Conservation (phyloP, 305 asterid species). For the Stenogyne calaminthoides region DNA sequence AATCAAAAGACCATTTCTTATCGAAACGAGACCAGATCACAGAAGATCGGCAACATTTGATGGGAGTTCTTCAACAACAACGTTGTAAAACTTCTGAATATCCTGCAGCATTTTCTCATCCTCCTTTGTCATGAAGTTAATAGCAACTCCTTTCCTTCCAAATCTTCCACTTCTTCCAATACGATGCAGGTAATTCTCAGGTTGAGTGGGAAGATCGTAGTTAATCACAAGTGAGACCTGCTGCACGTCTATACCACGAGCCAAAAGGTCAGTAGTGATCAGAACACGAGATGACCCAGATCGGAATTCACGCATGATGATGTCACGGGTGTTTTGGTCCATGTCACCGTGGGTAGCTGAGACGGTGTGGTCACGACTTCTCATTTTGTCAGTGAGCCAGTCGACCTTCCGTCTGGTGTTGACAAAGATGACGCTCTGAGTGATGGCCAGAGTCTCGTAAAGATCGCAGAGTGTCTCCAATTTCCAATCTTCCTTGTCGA, state of each 20-base stretch:
- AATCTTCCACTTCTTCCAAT: conserved; percentile 74
- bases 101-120: conserved; percentile 66
- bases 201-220: conserved; percentile 71
- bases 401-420: conserved; percentile 79
- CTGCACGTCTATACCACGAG: conserved; percentile 73
- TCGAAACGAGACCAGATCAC: conserved; percentile 28
- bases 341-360: conserved; percentile 74
- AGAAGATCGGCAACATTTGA: conserved; percentile 67
- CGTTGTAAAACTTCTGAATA: conserved; percentile 76
- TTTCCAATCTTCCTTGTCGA: conserved; percentile 67
- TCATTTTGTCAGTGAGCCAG: conserved; percentile 76
- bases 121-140: conserved; percentile 54
- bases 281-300: conserved; percentile 70
- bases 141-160: conserved; percentile 75
- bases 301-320: conserved; percentile 76
- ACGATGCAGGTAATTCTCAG: conserved; percentile 70
- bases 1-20: background rate
- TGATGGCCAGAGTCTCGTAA: conserved; percentile 64
- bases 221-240: conserved; percentile 74
- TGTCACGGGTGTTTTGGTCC: conserved; percentile 76
- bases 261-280: conserved; percentile 70
- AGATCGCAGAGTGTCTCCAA: conserved; percentile 66
- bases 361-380: conserved; percentile 65
- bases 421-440: conserved; percentile 73
- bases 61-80: conserved; percentile 58